A percentile compares a stretch with the other conserved stretches of the same genome.
Conservation (phyloP, 2,329 filamentous ascomycete species). For the Curvularia sp. region DNA sequence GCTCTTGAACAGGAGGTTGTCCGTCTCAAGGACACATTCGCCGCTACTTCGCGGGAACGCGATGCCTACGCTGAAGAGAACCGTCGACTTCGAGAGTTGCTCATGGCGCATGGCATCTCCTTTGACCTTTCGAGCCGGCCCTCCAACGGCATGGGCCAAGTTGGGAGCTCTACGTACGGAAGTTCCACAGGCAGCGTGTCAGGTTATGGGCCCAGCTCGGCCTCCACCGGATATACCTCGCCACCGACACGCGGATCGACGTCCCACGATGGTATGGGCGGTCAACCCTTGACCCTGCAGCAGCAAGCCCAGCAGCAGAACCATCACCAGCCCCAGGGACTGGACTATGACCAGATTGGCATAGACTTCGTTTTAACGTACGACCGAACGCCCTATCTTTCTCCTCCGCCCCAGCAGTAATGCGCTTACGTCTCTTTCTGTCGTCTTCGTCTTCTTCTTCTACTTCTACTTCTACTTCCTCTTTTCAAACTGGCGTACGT, state of each 20-base stretch:
- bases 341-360: conserved; percentile 82
- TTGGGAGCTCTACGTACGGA: conserved; percentile 51
- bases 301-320: conserved; percentile 13
- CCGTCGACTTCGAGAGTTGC: conserved; percentile 70
- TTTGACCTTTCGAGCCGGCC: conserved; percentile 57
- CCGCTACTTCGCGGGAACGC: conserved; percentile 76
- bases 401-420: conserved; percentile 52
- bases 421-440: conserved; percentile 26
- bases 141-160: conserved; percentile 43
- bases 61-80: conserved; percentile 81
- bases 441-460: conserved; percentile 27
- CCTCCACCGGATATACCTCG: conserved; percentile 57
- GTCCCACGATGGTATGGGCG: conserved; percentile 39
- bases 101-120: conserved; percentile 65
- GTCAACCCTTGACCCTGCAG: conserved; percentile 25
- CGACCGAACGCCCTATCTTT: conserved; percentile 69
- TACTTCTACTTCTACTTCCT: conserved; percentile 22
- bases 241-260: conserved; percentile 47
- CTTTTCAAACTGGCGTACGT: conserved; percentile 35
- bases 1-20: conserved; percentile 90
- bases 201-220: conserved; percentile 63
- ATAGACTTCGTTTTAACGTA: conserved; percentile 94
- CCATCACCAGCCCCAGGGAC: conserved; percentile 49
- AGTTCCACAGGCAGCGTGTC: conserved; percentile 65
- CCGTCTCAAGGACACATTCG: conserved; percentile 84